Evolutionary conservation across 345 rosid species (phyloP).

Genomic region (Gossypium ekmanianum): DNA sequence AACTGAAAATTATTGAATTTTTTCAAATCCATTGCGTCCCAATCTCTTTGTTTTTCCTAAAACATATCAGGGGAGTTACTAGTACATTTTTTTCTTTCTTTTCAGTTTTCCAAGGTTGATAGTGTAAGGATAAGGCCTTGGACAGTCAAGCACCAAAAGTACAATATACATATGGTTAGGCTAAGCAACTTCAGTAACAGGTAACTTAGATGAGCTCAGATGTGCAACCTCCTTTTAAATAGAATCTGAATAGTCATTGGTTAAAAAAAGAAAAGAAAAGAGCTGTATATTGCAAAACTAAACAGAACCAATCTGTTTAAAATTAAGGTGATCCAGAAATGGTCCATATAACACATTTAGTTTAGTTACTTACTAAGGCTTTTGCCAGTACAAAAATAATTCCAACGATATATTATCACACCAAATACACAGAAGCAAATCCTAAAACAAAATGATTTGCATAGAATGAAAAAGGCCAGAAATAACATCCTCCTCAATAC

Average conservation of each 20-base stretch:
- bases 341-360: neutral
- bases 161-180: neutral
- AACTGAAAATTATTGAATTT: neutral
- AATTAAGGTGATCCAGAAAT: neutral
- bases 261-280: neutral
- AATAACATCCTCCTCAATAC: constrained; percentile 8
- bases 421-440: neutral
- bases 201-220: constrained; percentile 1
- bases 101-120: neutral
- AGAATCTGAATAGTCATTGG: neutral
- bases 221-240: neutral
- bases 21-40: neutral
- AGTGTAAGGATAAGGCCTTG: neutral
- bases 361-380: neutral
- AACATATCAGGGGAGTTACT: neutral
- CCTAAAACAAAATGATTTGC: neutral
- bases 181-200: neutral
- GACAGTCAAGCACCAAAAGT: neutral
- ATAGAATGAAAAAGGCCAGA: neutral
- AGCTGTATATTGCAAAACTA: neutral
- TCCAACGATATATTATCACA: neutral
- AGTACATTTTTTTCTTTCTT: neutral
- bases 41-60: neutral
- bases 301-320: constrained; percentile 1
- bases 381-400: neutral